These are phyloP conservation scores for Dillenia suffruticosa DNA, from an alignment of 164 flowering plant species.

Conservation along the genomic window DNA sequence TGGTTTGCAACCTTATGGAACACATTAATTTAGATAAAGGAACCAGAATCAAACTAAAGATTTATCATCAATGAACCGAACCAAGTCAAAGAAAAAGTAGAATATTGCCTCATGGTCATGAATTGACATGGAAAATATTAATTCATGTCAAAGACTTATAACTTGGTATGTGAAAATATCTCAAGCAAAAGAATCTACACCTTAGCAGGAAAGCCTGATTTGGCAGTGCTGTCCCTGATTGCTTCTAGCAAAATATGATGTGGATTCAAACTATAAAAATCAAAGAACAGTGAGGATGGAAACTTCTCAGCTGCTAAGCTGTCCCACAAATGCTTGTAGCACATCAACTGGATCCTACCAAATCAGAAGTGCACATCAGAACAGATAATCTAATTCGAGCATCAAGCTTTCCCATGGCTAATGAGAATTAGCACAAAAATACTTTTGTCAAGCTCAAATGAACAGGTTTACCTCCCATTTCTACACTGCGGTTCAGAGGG, in stretches of 20 bases:
- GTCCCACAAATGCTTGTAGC: slow-evolving; percentile 90
- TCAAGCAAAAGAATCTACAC: slow-evolving; percentile 22
- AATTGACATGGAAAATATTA: too few relatives aligned
- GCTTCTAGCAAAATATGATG: slow-evolving; percentile 46
- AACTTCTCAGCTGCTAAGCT: slow-evolving; percentile 43
- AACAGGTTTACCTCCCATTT: slow-evolving; percentile 63
- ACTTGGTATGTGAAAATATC: too few relatives aligned
- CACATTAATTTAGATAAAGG: too few relatives aligned
- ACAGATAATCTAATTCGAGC: not conserved
- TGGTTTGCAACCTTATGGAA: too few relatives aligned
- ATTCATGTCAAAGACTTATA: too few relatives aligned
- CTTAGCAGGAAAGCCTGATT: slow-evolving; percentile 54
- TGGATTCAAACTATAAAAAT: slow-evolving; percentile 60
- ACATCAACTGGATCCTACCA: slow-evolving; percentile 89
- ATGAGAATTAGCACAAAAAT: too few relatives aligned
- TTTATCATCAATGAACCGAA: too few relatives aligned
- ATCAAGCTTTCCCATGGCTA: too few relatives aligned
- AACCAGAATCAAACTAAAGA: too few relatives aligned
- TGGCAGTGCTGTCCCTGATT: slow-evolving; percentile 35
- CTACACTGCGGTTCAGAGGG: slow-evolving; percentile 80
- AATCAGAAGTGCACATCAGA: slow-evolving; percentile 1
- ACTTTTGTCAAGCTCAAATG: not conserved
- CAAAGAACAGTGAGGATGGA: slow-evolving; percentile 43
- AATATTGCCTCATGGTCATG: too few relatives aligned
- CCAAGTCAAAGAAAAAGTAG: too few relatives aligned